Percentiles rank a stretch among this genome's conserved stretches.
phyloP scores from a whole-genome alignment of 257 asterid genomes.

The Primulina tabacum region DNA sequence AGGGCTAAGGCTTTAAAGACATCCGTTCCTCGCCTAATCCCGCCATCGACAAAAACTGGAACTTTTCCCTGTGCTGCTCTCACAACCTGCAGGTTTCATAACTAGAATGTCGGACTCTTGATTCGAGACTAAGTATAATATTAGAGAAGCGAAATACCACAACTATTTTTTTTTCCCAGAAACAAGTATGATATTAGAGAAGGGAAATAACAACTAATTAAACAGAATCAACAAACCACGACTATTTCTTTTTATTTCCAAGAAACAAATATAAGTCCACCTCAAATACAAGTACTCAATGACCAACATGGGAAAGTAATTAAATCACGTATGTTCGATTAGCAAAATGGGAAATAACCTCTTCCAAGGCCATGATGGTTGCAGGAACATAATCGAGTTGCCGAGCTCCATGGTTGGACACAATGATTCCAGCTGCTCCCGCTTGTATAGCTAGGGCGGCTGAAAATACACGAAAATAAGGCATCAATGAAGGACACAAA shows the following conservation, averaged over 20 bases:
- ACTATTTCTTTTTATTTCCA: no score
- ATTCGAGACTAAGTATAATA: no score
- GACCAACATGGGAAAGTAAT: no score
- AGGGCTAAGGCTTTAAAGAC: conserved; percentile 84
- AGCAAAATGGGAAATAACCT: conserved; percentile 28
- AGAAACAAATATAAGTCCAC: no score
- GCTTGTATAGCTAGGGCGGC: conserved; percentile 58
- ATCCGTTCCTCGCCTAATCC: conserved; percentile 79
- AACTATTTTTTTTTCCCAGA: no score
- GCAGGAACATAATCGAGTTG: conserved; percentile 79
- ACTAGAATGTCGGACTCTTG: no score
- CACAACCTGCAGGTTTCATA: conserved; percentile 41
- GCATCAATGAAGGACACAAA: no score
- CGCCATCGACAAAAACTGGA: conserved; percentile 76
- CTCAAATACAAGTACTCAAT: no score
- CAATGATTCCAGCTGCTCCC: conserved; percentile 76
- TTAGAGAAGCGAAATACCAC: no score
- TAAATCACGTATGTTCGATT: not conserved
- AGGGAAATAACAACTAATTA: no score
- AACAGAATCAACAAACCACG: no score
- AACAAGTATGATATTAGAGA: no score
- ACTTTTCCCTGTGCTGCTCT: conserved; percentile 58
- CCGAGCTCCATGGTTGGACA: conserved; percentile 84
- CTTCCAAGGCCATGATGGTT: conserved; percentile 66
- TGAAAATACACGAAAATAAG: conserved; percentile 20